Evolutionary conservation across 257 asterid species (phyloP).

Genomic region (Solanum tarapatanum): DNA sequence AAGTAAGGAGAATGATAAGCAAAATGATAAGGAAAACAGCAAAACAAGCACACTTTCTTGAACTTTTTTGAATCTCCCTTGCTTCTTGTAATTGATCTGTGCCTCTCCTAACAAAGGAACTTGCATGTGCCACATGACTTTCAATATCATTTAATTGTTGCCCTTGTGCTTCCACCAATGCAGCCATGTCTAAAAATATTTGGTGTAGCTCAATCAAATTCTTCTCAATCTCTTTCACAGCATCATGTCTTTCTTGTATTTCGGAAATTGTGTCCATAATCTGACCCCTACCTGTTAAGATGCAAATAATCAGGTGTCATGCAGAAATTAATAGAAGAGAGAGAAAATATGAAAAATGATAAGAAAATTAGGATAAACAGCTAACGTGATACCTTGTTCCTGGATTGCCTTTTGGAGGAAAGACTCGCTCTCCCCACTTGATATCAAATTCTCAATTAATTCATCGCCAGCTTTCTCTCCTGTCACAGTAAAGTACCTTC

Average conservation of each 20-base stretch:
- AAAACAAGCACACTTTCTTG: slow-evolving; percentile 25
- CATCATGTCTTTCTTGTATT: slow-evolving; percentile 35
- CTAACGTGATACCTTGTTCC: slow-evolving; percentile 11
- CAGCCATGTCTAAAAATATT: slow-evolving; percentile 35
- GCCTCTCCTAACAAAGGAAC: slow-evolving; percentile 30
- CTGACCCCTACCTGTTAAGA: slow-evolving; percentile 20
- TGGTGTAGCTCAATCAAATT: slow-evolving; percentile 31
- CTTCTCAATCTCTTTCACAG: slow-evolving; percentile 34
- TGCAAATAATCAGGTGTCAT: fast-evolving
- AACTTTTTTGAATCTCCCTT: slow-evolving; percentile 18
- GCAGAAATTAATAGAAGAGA: background rate
- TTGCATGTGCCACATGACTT: slow-evolving; percentile 33
- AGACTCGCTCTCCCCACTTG: slow-evolving; percentile 36
- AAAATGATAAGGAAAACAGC: slow-evolving; percentile 17
- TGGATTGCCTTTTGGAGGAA: slow-evolving; percentile 39
- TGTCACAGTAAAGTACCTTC: slow-evolving; percentile 31
- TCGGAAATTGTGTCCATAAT: slow-evolving; percentile 32
- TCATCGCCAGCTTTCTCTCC: slow-evolving; percentile 28
- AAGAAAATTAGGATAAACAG: background rate
- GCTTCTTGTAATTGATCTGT: slow-evolving; percentile 27
- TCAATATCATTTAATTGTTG: slow-evolving; percentile 33
- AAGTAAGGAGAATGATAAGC: slow-evolving; percentile 14
- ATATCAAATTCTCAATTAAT: slow-evolving; percentile 26
- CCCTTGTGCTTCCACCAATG: slow-evolving; percentile 35
- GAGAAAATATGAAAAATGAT: background rate